phyloP scores from a whole-genome alignment of 768 basidiomycete genomes.

The Mycena haematopus region DNA sequence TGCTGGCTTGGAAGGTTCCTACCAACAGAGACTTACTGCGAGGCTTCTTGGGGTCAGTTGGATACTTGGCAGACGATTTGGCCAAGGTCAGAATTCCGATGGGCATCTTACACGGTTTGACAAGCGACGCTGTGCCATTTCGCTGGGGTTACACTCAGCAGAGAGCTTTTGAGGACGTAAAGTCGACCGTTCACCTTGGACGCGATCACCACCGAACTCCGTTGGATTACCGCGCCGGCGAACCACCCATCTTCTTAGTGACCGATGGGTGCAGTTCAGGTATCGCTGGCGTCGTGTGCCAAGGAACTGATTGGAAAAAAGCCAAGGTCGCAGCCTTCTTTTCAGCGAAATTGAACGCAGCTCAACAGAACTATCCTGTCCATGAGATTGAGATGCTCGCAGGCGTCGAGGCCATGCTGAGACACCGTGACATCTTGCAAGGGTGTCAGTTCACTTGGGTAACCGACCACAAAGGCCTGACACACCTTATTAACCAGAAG shows the following conservation, averaged over 20 bases:
- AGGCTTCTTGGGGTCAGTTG: conserved; percentile 40
- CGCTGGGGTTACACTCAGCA: conserved; percentile 38
- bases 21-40: conserved; percentile 41
- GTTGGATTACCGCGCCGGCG: conserved; percentile 20
- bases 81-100: conserved; percentile 44
- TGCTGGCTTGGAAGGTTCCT: conserved; percentile 23
- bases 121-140: conserved; percentile 34
- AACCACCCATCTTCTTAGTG: background rate
- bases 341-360: background rate
- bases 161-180: conserved; percentile 44
- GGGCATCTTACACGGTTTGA: conserved; percentile 37
- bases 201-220: conserved; percentile 34
- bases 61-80: conserved; percentile 43
- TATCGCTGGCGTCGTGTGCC: background rate
- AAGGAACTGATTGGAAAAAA: background rate
- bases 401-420: background rate
- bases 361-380: background rate
- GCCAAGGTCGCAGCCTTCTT: background rate
- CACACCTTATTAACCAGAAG: background rate
- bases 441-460: too few relatives aligned
- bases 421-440: background rate
- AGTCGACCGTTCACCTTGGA: conserved; percentile 28
- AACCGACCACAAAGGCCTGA: background rate
- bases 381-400: too few relatives aligned
- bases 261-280: background rate